Conservation (phyloP, 495 filamentous ascomycete genomes). For the Cenococcum geophilum region DNA sequence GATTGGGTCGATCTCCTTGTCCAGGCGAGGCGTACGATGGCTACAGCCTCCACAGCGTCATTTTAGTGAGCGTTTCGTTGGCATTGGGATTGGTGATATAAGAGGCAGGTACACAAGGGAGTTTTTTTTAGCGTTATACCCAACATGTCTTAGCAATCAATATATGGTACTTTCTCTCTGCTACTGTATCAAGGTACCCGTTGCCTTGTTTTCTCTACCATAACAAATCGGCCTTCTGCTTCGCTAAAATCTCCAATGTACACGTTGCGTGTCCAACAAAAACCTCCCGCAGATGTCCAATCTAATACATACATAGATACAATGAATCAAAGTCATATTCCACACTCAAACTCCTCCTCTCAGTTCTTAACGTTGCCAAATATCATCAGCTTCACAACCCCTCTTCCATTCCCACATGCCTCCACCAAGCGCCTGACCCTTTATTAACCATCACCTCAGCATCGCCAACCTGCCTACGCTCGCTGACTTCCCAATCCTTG, state of each 20-base stretch:
- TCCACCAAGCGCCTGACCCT: slow-evolving; percentile 36
- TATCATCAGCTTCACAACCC: slow-evolving; percentile 26
- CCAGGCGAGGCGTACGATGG: no score
- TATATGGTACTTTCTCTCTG: not conserved
- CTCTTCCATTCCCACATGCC: slow-evolving; percentile 39
- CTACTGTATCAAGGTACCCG: not conserved
- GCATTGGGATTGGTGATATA: not conserved
- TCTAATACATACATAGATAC: slow-evolving; percentile 14
- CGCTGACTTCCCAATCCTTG: slow-evolving; percentile 57
- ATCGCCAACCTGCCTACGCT: slow-evolving; percentile 83
- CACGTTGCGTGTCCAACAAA: not conserved
- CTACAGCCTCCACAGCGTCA: no score
- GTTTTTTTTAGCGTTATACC: slow-evolving; percentile 12
- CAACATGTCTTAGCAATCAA: slow-evolving; percentile 7
- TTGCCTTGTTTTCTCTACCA: not conserved
- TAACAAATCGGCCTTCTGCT: not conserved
- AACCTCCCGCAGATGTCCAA: not conserved
- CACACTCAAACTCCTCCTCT: no score
- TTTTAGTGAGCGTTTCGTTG: no score
- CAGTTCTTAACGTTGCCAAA: not conserved
- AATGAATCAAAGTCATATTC: slow-evolving; percentile 7
- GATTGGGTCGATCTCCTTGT: no score
- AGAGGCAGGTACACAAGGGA: not conserved
- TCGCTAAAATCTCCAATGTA: not conserved
- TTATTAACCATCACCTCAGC: slow-evolving; percentile 60